phyloP scores from a whole-genome alignment of 306 rosid genomes.

The cucumber (Cucumis sativus) region DNA sequence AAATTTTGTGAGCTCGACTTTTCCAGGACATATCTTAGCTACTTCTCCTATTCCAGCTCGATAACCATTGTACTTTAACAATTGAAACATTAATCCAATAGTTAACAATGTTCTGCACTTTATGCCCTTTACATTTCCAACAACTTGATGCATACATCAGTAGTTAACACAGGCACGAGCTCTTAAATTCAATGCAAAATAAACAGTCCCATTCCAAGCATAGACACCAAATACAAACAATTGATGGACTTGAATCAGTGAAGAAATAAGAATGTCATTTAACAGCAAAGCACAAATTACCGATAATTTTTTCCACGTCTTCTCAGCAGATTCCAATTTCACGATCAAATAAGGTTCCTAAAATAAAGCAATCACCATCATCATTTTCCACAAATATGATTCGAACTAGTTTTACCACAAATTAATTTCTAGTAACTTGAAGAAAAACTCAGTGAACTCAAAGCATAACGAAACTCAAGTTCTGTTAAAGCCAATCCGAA shows the following conservation, averaged over 20 bases:
- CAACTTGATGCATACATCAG: no score
- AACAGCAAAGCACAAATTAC: conserved; percentile 20
- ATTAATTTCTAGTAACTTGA: not conserved
- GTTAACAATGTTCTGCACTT: not conserved
- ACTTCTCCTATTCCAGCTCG: not conserved
- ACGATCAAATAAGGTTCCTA: conserved; percentile 80
- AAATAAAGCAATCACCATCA: conserved; percentile 10
- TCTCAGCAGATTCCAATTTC: conserved; percentile 89
- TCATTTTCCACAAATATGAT: not conserved
- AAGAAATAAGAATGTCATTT: not conserved
- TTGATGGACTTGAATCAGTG: not conserved
- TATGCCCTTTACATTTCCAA: not conserved
- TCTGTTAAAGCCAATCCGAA: not conserved
- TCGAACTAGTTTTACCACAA: not conserved
- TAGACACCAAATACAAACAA: not conserved
- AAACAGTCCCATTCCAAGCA: not conserved
- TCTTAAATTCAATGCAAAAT: not conserved
- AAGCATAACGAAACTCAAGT: not conserved
- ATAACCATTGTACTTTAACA: not conserved
- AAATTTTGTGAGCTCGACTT: not conserved
- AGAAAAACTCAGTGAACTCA: not conserved
- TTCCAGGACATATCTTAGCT: not conserved
- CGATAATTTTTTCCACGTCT: conserved; percentile 86
- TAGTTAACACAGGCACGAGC: no score
- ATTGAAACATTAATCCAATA: not conserved